Conservation (phyloP, 2,329 filamentous ascomycete species). For the Talaromyces sp. region DNA sequence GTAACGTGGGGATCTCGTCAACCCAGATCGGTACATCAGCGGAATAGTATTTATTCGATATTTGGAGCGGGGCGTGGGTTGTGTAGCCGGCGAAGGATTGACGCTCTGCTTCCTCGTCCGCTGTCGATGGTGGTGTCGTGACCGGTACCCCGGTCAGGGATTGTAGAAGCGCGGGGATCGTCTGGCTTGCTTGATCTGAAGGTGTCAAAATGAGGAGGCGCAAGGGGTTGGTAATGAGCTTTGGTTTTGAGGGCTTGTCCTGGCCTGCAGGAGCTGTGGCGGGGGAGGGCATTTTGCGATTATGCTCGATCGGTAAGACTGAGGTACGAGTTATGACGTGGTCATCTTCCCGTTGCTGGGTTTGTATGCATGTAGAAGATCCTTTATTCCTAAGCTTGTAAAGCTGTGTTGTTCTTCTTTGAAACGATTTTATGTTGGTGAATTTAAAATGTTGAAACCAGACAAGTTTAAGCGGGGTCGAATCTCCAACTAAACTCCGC, state of each 20-base stretch:
- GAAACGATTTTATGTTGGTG: no score
- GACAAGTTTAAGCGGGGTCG: slow-evolving; percentile 1
- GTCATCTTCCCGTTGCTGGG: not conserved
- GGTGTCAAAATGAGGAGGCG: slow-evolving; percentile 42
- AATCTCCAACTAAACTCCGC: slow-evolving; percentile 2
- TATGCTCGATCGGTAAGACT: not conserved
- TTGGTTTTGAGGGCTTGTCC: slow-evolving; percentile 9
- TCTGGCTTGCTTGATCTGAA: slow-evolving; percentile 32
- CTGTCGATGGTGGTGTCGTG: slow-evolving; percentile 21
- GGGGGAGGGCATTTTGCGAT: slow-evolving; percentile 2
- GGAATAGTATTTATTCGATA: slow-evolving; percentile 44
- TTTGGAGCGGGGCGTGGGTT: slow-evolving; percentile 40
- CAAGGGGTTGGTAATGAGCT: slow-evolving; percentile 37
- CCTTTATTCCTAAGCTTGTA: no score
- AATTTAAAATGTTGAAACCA: not conserved
- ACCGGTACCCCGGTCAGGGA: slow-evolving; percentile 35
- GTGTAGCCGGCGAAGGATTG: slow-evolving; percentile 46
- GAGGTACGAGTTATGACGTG: not conserved
- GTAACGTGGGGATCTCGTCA: slow-evolving; percentile 44
- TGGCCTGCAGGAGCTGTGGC: slow-evolving; percentile 13
- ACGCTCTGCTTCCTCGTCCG: not conserved
- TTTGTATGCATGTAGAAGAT: not conserved
- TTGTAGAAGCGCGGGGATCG: slow-evolving; percentile 37
- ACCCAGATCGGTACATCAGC: slow-evolving; percentile 47
- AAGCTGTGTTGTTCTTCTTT: no score